Conservation (phyloP, 2,329 filamentous ascomycete species). For the Fusarium veterinarium region DNA sequence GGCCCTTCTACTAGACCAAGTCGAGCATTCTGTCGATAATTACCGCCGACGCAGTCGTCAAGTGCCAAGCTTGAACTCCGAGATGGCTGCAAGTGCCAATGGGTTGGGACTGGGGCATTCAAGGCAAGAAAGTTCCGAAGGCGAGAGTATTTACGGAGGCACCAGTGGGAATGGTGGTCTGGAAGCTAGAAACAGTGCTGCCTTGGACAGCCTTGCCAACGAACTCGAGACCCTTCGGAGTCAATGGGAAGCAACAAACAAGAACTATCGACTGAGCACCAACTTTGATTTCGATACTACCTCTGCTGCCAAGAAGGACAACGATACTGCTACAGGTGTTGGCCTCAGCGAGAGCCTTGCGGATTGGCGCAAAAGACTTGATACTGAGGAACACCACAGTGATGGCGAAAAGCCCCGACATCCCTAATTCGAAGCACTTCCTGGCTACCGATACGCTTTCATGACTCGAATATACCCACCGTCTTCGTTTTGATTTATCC, state of each 20-base stretch:
- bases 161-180: constrained; percentile 37
- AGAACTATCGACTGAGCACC: constrained; percentile 91
- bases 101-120: constrained; percentile 56
- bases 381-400: constrained; percentile 59
- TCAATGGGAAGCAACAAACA: constrained; percentile 96
- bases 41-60: constrained; percentile 84
- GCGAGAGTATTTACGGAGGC: constrained; percentile 72
- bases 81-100: constrained; percentile 50
- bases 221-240: constrained; percentile 90
- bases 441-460: constrained; percentile 47
- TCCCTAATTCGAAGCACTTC: constrained; percentile 36
- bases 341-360: constrained; percentile 78
- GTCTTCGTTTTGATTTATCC: constrained; percentile 40
- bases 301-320: constrained; percentile 55
- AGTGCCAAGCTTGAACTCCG: constrained; percentile 63
- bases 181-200: constrained; percentile 69
- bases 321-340: constrained; percentile 53
- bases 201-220: constrained; percentile 89
- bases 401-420: constrained; percentile 47
- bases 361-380: constrained; percentile 83
- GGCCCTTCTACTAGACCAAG: constrained; percentile 90
- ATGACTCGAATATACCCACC: constrained; percentile 51
- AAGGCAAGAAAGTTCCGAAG: constrained; percentile 68
- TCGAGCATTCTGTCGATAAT: constrained; percentile 92
- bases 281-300: constrained; percentile 84